A percentile compares a stretch with the other conserved stretches of the same genome.
phyloP scores from a whole-genome alignment of 768 basidiomycete genomes.

The Boletellus ananas region DNA sequence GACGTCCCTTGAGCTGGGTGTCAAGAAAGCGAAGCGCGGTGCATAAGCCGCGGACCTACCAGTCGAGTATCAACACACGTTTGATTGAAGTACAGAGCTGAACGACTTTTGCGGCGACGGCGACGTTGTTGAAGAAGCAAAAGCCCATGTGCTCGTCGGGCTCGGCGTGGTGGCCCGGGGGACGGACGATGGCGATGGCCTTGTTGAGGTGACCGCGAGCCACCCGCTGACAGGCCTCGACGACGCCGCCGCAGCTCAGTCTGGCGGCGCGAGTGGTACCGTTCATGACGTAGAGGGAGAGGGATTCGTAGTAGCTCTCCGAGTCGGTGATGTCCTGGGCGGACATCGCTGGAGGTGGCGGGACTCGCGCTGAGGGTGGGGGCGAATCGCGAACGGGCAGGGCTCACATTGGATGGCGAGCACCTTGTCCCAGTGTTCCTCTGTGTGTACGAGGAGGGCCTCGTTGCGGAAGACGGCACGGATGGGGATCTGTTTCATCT shows the following conservation, averaged over 20 bases:
- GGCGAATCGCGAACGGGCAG: background rate
- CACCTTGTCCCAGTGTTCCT: slow-evolving; percentile 91
- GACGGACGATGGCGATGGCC: slow-evolving; percentile 91
- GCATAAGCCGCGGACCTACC: slow-evolving; percentile 52
- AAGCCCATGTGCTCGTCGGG: slow-evolving; percentile 99
- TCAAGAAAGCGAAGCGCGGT: slow-evolving; percentile 1
- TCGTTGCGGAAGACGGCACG: slow-evolving; percentile 73
- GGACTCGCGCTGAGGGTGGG: slow-evolving; percentile 15
- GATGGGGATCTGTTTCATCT: slow-evolving; percentile 78
- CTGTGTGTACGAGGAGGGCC: slow-evolving; percentile 84
- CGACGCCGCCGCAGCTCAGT: slow-evolving; percentile 91
- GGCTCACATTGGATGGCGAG: slow-evolving; percentile 75
- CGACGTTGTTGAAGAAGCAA: slow-evolving; percentile 98
- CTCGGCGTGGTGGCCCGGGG: slow-evolving; percentile 98
- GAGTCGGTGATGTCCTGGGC: slow-evolving; percentile 73
- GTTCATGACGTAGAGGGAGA: slow-evolving; percentile 89
- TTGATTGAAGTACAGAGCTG: slow-evolving; percentile 66
- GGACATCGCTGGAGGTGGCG: slow-evolving; percentile 54
- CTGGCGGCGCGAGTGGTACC: slow-evolving; percentile 82
- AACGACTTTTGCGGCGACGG: slow-evolving; percentile 83
- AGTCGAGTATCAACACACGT: slow-evolving; percentile 90
- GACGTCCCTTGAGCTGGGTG: slow-evolving; percentile 66
- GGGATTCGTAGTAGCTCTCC: slow-evolving; percentile 79
- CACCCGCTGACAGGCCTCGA: slow-evolving; percentile 85
- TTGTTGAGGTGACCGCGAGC: slow-evolving; percentile 78